Conservation (phyloP, 2,329 filamentous ascomycete species). For the Aspergillus jensenii region DNA sequence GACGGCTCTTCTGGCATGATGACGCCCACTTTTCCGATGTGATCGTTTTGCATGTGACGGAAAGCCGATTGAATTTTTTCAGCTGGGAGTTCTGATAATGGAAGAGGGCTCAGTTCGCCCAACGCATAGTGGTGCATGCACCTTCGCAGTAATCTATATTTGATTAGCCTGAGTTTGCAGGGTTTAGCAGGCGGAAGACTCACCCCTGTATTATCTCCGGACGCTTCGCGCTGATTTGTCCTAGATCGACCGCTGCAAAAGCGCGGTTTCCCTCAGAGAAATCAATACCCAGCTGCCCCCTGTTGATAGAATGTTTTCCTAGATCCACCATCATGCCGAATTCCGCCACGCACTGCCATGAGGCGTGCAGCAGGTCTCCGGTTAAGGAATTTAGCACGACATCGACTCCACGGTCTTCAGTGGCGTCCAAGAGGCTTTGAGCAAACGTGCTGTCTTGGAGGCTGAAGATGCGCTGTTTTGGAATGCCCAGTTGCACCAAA, state of each 20-base stretch:
- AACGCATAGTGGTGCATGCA: conserved; percentile 6
- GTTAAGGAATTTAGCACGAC: not conserved
- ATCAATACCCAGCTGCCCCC: not conserved
- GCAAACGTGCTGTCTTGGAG: not conserved
- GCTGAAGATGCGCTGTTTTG: not conserved
- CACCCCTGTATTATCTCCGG: conserved; percentile 1
- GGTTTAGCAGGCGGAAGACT: not conserved
- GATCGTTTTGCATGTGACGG: conserved; percentile 31
- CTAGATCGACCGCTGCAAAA: not conserved
- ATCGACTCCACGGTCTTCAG: not conserved
- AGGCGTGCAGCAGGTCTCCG: not conserved
- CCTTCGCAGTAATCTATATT: not conserved
- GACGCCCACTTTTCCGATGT: conserved; percentile 43
- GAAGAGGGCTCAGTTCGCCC: conserved; percentile 1
- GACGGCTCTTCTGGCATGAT: conserved; percentile 16
- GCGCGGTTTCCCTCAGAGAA: not conserved
- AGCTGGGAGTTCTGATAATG: not conserved
- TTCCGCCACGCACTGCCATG: conserved; percentile 1
- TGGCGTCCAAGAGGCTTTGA: not conserved
- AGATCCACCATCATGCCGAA: not conserved
- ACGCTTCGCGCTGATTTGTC: not conserved
- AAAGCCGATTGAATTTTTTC: conserved; percentile 22
- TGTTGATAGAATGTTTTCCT: not conserved
- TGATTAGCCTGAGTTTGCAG: not conserved
- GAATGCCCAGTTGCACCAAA: not conserved